Percentiles rank a stretch among this genome's conserved stretches.
Conservation (phyloP, 257 asterid species). For the Solanum piurae region DNA sequence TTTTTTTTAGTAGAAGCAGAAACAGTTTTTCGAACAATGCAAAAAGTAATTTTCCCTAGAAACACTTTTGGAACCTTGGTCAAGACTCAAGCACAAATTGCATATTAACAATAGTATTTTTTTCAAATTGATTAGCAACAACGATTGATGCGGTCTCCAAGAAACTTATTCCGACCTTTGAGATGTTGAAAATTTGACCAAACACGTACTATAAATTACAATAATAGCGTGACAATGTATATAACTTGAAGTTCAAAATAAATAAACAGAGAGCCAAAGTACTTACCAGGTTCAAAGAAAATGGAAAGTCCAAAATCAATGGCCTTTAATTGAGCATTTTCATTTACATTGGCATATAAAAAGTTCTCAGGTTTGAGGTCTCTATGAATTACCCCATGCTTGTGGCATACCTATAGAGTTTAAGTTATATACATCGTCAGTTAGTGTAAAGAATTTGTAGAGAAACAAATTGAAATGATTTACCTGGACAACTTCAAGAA, state of each 20-base stretch:
- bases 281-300: conserved; percentile 58
- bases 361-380: conserved; percentile 89
- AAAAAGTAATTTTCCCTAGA: background rate
- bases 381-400: conserved; percentile 73
- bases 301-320: conserved; percentile 85
- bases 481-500: conserved; percentile 81
- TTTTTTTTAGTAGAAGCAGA: background rate
- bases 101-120: background rate
- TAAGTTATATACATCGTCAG: background rate
- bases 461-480: background rate
- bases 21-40: background rate
- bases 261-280: background rate
- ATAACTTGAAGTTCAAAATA: background rate
- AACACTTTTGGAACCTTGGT: background rate
- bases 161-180: background rate
- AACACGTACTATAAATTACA: background rate
- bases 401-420: conserved; percentile 42
- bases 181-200: background rate
- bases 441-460: background rate
- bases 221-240: background rate
- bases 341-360: conserved; percentile 35
- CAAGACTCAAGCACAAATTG: background rate
- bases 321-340: conserved; percentile 63
- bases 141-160: background rate
- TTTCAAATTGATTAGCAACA: background rate